Base-by-base conservation (phyloP, 345 rosid genomes). In the Rhizophora apiculata region DNA sequence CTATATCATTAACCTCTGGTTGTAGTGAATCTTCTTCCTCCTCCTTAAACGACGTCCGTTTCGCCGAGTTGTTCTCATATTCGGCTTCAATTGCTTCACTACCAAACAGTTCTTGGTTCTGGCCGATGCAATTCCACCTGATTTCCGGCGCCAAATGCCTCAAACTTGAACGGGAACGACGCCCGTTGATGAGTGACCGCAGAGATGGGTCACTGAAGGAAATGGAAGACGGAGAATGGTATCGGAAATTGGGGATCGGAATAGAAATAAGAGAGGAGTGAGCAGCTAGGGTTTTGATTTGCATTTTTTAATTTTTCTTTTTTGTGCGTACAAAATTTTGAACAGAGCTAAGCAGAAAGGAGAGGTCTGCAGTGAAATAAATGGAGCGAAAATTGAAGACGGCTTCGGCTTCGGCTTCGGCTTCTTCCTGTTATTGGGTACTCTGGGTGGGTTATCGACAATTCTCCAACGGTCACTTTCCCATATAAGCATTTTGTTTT, bases 251-350 rank as follows among this genome's bases (percentile, higher is more conserved):
- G 51, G 74, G 68, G 72, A 68, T 77, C 64, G 31, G 78, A 18
- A 62, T 65, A 53, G 69, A 76, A 56, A 71, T 11, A 30, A 60
- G 62, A 20, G 80, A 78, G 62, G 82, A 67, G 8, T 18, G 75
- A 55, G 60, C 13, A 21, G 62, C 11, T 26, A 81, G 65, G 79
- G 81, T 11, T 79, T 72, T 85, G 83, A 80, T 68, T 39, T 74
- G 80, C 86, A 83, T 82, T 63, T 60, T 78, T 27, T 22, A 1
- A 2, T 29, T 29, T 5, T 18, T 6, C 11, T 32, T 31, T 67
- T 67, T 52, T 0, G 18, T 43, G 5, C 6, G 3, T 43, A 43
- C 49, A 43, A 11, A 43, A 13, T 43, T 43, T 43, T 13, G 49
- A 13, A 55, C 30, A 22, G 65, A 22, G 48, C 46, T 27, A 48